Evolutionary conservation across 805 yeast genomes (phyloP).

Genomic region (Jamesozyma gamospora): DNA sequence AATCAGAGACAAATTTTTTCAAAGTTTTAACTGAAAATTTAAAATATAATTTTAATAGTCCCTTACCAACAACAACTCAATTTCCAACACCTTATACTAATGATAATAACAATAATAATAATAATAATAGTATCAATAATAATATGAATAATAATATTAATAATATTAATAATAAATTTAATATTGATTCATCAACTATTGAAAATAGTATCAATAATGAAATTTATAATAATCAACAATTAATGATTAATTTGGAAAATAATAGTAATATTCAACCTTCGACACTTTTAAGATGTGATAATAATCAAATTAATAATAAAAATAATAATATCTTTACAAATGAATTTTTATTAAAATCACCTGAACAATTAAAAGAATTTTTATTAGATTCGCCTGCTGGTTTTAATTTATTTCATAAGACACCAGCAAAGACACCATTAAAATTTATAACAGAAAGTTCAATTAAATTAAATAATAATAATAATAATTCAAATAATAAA

Average conservation of each 20-base stretch:
- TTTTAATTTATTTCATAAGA: constrained; percentile 24
- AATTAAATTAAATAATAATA: neutral
- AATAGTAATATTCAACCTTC: constrained; percentile 26
- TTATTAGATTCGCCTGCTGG: constrained; percentile 28
- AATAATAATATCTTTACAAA: constrained; percentile 17
- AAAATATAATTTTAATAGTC: constrained; percentile 25
- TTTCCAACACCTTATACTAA: constrained; percentile 29
- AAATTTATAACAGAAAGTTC: constrained; percentile 21
- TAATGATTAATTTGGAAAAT: constrained; percentile 1
- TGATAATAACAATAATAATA: constrained; percentile 8
- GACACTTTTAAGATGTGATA: constrained; percentile 20
- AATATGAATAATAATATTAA: constrained; percentile 7
- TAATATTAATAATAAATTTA: neutral
- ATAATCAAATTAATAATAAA: constrained; percentile 21
- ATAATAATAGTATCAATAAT: constrained; percentile 4
- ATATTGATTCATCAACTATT: neutral
- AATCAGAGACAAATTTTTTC: constrained; percentile 22
- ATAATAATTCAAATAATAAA: constrained; percentile 4
- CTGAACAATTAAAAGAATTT: constrained; percentile 29
- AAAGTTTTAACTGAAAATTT: constrained; percentile 21
- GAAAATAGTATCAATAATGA: neutral
- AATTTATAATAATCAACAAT: neutral
- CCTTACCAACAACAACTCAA: constrained; percentile 24
- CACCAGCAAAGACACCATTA: constrained; percentile 30
- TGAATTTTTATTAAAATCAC: constrained; percentile 27